A percentile compares a stretch with the other conserved stretches of the same genome.
Conservation (phyloP, 2,329 filamentous ascomycete genomes). For the Bipolaris oryzae region DNA sequence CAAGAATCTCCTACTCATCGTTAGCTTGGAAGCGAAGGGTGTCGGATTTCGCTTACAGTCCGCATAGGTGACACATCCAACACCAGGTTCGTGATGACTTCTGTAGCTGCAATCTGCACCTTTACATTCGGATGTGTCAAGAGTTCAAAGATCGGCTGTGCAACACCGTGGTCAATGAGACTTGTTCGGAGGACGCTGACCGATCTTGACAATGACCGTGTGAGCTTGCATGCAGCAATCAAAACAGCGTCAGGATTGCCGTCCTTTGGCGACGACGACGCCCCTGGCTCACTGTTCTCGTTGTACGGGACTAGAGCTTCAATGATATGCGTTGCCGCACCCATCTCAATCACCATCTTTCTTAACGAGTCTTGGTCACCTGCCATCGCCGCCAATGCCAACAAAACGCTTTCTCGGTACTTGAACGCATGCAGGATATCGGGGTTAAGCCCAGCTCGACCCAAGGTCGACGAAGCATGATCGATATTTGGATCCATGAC, state of each 20-base stretch:
- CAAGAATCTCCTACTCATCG: slow-evolving; percentile 64
- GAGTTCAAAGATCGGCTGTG: slow-evolving; percentile 75
- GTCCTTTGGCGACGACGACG: slow-evolving; percentile 55
- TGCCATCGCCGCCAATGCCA: slow-evolving; percentile 80
- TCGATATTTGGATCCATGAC: slow-evolving; percentile 38
- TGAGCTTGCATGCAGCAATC: slow-evolving; percentile 81
- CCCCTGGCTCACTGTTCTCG: slow-evolving; percentile 42
- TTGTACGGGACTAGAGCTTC: slow-evolving; percentile 75
- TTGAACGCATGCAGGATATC: slow-evolving; percentile 71
- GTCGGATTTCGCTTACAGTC: slow-evolving; percentile 64
- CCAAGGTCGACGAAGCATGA: slow-evolving; percentile 41
- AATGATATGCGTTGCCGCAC: slow-evolving; percentile 80
- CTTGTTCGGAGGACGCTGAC: slow-evolving; percentile 83
- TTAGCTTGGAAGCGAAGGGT: slow-evolving; percentile 14
- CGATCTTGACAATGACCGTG: slow-evolving; percentile 82
- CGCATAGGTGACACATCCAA: slow-evolving; percentile 91
- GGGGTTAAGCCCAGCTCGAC: slow-evolving; percentile 49
- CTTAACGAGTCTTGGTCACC: slow-evolving; percentile 83
- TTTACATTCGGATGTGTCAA: slow-evolving; percentile 76
- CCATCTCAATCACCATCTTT: slow-evolving; percentile 80
- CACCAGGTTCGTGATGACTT: slow-evolving; percentile 82
- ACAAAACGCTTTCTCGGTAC: slow-evolving; percentile 75
- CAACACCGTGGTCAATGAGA: slow-evolving; percentile 83
- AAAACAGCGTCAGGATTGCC: slow-evolving; percentile 82
- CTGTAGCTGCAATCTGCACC: slow-evolving; percentile 84